phyloP scores from a whole-genome alignment of 2,329 filamentous ascomycete genomes.

The Blumeria hordei region DNA sequence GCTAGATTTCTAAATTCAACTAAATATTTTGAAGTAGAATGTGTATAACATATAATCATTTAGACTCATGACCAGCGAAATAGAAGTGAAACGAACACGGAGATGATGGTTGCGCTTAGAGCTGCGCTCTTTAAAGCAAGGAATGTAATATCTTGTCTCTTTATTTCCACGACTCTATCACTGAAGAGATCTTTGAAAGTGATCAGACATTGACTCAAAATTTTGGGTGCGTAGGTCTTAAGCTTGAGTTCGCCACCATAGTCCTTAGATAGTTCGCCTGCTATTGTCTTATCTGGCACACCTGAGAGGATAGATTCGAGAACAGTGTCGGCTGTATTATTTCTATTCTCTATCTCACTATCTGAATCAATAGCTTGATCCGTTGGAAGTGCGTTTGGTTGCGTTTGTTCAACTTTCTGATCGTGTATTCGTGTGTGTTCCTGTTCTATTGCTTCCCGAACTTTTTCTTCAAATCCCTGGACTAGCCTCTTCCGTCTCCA shows the following conservation, averaged over 20 bases:
- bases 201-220: constrained; percentile 8
- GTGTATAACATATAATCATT: too few species aligned
- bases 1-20: too few species aligned
- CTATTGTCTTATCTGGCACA: too few species aligned
- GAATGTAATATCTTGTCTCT: constrained; percentile 47
- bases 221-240: background rate
- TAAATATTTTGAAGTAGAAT: too few species aligned
- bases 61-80: too few species aligned
- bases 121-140: constrained; percentile 42
- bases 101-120: constrained; percentile 35
- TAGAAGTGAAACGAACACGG: background rate
- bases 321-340: background rate
- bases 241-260: background rate
- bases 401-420: constrained; percentile 14
- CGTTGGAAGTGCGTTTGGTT: background rate
- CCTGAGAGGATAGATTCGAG: background rate
- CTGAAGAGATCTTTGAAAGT: constrained; percentile 35
- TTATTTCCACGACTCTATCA: constrained; percentile 35
- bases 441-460: constrained; percentile 33
- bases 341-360: background rate
- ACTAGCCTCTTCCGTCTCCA: constrained; percentile 70
- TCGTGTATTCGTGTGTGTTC: constrained; percentile 6
- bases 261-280: background rate
- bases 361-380: background rate
- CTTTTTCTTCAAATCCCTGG: constrained; percentile 57